These are phyloP conservation scores for Phaffomyces opuntiae DNA, from an alignment of 805 yeast species.

Conservation along the genomic window DNA sequence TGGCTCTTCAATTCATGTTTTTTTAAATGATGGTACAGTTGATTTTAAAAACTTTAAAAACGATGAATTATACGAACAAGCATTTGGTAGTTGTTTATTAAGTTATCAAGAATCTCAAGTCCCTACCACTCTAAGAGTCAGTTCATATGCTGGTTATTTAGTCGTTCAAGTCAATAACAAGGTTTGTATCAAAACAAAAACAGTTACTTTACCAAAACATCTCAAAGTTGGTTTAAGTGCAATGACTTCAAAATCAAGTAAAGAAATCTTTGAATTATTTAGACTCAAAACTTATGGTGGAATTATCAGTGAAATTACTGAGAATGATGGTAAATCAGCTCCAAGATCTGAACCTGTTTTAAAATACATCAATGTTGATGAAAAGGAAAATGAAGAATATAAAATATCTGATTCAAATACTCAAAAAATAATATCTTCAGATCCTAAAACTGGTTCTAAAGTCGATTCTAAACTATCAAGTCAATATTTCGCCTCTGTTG, in stretches of 20 bases:
- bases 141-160: conserved; percentile 45
- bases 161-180: conserved; percentile 70
- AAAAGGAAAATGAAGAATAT: conserved; percentile 12
- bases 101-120: conserved; percentile 61
- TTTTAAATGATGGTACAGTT: conserved; percentile 50
- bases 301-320: conserved; percentile 47
- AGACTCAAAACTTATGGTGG: conserved; percentile 48
- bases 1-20: conserved; percentile 49
- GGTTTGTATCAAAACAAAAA: conserved; percentile 59
- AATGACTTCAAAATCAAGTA: conserved; percentile 28
- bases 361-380: no score
- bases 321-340: conserved; percentile 46
- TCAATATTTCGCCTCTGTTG: conserved; percentile 5
- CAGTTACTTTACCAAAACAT: conserved; percentile 38
- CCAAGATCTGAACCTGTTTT: conserved; percentile 23
- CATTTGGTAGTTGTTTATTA: conserved; percentile 52
- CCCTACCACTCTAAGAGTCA: conserved; percentile 61
- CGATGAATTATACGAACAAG: conserved; percentile 23
- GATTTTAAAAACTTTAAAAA: conserved; percentile 23
- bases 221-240: conserved; percentile 52
- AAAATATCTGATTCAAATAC: conserved; percentile 36
- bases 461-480: conserved; percentile 4
- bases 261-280: conserved; percentile 62
- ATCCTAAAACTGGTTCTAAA: conserved; percentile 12
- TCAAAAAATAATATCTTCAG: conserved; percentile 19